Evolutionary conservation across 2,329 filamentous ascomycete species (phyloP), one percentile per base, ranked within the genome.

Genomic region (Trichoderma lentiforme): DNA sequence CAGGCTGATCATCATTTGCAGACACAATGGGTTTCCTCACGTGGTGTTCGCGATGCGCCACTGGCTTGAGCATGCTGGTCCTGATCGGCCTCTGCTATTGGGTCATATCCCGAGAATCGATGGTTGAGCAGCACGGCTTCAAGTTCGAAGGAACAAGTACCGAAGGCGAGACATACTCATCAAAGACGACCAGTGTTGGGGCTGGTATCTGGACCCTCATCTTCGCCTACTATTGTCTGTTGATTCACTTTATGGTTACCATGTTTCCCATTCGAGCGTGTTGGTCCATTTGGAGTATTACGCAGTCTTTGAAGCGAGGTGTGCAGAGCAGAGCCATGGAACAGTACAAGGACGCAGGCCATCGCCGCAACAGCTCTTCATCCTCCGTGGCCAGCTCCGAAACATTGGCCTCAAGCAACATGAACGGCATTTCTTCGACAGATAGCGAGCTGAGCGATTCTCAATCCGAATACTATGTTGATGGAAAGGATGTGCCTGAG

Each of bases 221-320:
- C 34, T 91, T 91, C 76, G 85, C 89, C 64, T 89, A 88, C 76
- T 93, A 92, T 80, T 89, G 87, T 67, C 82, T 92, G 21, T 78
- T 91, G 39, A 86, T 92, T 71, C 91, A 93, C 79, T 71, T 89
- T 69, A 82, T 92, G 69, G 89, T 91, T 76, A 87, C 88, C 74
- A 79, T 86, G 36, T 92, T 93, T 75, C 89, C 90, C 26, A 77
- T 90, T 6, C 86, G 90, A 72, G 87, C 89, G 28, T 89, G 86
- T 80, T 91, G 85, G 83, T 86, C 89, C 18, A 84, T 91, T 65
- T 87, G 86, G 83, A 86, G 86, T 76, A 83, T 91, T 69, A 89
- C 88, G 18, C 80, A 81, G 30, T 83, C 81, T 73, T 79, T 90
- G 65, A 83, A 83, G 73, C 85, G 83, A 76, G 81, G 82, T 3